These are phyloP conservation scores for Lentinula boryana DNA, from an alignment of 768 basidiomycete species.

Conservation along the genomic window DNA sequence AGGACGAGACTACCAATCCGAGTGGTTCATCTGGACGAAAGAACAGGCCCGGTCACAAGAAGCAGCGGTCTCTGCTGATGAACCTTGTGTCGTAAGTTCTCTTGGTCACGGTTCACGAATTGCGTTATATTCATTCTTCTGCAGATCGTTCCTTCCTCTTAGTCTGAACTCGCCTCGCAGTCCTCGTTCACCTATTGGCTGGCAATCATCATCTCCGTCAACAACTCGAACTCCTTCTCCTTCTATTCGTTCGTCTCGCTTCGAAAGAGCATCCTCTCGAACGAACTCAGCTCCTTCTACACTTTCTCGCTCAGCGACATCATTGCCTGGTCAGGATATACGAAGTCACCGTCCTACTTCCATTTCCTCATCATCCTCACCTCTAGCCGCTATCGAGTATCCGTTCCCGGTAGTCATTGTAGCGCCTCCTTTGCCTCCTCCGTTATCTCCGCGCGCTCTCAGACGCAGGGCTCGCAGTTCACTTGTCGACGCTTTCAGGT, in stretches of 20 bases:
- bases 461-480: constrained; percentile 60
- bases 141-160: constrained; percentile 21
- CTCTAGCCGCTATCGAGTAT: constrained; percentile 4
- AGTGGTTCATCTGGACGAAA: constrained; percentile 18
- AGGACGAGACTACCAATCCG: constrained; percentile 13
- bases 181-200: constrained; percentile 17
- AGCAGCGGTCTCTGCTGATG: constrained; percentile 65
- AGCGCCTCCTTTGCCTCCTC: constrained; percentile 17
- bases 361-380: background rate
- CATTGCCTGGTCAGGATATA: constrained; percentile 10
- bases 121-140: background rate
- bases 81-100: constrained; percentile 55
- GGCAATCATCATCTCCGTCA: constrained; percentile 7
- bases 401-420: constrained; percentile 9
- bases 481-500: constrained; percentile 62
- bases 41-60: constrained; percentile 46
- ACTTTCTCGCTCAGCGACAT: constrained; percentile 3
- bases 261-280: background rate
- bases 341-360: background rate
- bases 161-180: constrained; percentile 7
- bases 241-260: constrained; percentile 11
- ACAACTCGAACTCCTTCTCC: constrained; percentile 24
- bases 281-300: constrained; percentile 9
- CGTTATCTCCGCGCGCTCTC: constrained; percentile 32
- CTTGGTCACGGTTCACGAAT: constrained; percentile 1